These are phyloP conservation scores for Collybiopsis confluens DNA, from an alignment of 768 basidiomycete genomes.

Conservation along the genomic window DNA sequence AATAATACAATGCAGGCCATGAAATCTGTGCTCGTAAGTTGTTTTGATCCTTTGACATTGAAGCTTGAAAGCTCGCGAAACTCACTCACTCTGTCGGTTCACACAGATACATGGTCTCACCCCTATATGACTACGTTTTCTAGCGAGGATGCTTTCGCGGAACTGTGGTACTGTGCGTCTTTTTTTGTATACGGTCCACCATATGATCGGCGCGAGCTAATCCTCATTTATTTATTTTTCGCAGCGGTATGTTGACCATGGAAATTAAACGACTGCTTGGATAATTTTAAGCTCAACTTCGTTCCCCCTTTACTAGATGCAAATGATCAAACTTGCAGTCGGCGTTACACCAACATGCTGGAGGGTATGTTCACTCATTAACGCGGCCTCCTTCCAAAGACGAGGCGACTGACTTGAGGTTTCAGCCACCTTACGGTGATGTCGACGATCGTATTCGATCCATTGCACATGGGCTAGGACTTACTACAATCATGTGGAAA, in stretches of 20 bases:
- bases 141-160: slow-evolving; percentile 69
- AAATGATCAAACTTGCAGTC: slow-evolving; percentile 50
- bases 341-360: slow-evolving; percentile 60
- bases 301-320: too few species aligned
- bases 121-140: slow-evolving; percentile 54
- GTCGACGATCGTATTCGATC: slow-evolving; percentile 74
- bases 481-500: slow-evolving; percentile 72
- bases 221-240: neutral
- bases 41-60: neutral
- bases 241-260: too few species aligned
- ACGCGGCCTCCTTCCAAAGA: neutral
- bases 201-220: too few species aligned
- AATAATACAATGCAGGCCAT: too few species aligned
- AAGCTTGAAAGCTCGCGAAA: neutral
- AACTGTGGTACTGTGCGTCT: slow-evolving; percentile 66
- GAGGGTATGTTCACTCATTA: slow-evolving; percentile 41
- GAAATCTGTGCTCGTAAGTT: slow-evolving; percentile 59
- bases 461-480: slow-evolving; percentile 61
- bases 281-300: too few species aligned
- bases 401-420: neutral
- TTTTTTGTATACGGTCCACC: too few species aligned
- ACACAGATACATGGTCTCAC: slow-evolving; percentile 56
- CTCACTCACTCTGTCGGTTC: neutral
- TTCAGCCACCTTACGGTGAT: slow-evolving; percentile 60
- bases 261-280: too few species aligned